phyloP scores from a whole-genome alignment of 495 filamentous ascomycete genomes.

The Aspergillus incahuasiensis region DNA sequence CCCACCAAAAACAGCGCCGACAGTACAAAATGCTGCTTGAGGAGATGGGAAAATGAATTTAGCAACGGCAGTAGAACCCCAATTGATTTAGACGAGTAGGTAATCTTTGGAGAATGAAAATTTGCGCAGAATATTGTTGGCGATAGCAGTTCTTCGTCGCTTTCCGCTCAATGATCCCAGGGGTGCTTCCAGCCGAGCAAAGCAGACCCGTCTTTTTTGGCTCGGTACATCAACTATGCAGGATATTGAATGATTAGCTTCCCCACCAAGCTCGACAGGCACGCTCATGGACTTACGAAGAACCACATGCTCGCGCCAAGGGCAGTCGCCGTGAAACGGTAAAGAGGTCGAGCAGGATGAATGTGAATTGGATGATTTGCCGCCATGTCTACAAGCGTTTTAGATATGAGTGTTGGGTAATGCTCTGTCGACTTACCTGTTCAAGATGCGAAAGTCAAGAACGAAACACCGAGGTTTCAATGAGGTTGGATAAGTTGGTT shows the following conservation, averaged over 20 bases:
- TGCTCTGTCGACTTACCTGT: no score
- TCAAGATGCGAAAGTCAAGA: neutral
- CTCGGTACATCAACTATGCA: conserved; percentile 82
- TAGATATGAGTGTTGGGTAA: neutral
- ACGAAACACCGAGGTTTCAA: neutral
- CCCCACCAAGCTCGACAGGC: no score
- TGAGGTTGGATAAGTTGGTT: neutral
- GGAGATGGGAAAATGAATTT: conserved; percentile 47
- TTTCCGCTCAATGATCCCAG: conserved; percentile 77
- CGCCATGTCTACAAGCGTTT: conserved; percentile 42
- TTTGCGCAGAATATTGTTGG: no score
- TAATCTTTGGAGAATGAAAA: no score
- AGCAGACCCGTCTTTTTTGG: conserved; percentile 86
- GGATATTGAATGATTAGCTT: conserved; percentile 5
- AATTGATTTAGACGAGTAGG: no score
- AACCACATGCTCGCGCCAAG: conserved; percentile 99
- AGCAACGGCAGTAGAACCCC: no score
- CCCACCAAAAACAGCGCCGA: conserved; percentile 69
- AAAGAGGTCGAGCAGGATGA: conserved; percentile 67
- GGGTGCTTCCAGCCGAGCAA: conserved; percentile 94
- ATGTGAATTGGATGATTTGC: conserved; percentile 68
- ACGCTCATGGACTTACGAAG: conserved; percentile 65
- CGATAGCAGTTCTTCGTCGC: no score
- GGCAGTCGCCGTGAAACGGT: conserved; percentile 78
- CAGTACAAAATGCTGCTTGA: conserved; percentile 79